Percentiles rank a stretch among this genome's conserved stretches.
Evolutionary conservation across 768 basidiomycete genomes (phyloP).

Genomic region (Mycena olivaceomarginata): DNA sequence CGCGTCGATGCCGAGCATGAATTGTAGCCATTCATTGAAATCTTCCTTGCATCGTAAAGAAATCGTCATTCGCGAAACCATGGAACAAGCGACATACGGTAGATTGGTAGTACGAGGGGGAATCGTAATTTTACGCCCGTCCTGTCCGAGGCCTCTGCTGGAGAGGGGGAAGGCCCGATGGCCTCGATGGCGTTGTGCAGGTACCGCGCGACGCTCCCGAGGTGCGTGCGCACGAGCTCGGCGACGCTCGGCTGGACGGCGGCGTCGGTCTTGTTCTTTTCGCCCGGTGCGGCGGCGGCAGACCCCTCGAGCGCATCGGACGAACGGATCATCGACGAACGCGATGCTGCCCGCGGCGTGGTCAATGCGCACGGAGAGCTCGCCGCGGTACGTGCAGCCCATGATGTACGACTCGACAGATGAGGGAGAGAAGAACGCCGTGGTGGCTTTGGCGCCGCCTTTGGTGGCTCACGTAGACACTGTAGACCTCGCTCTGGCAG

Average conservation of each 20-base stretch:
- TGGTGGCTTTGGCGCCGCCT: background rate
- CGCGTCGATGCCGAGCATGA: constrained; percentile 53
- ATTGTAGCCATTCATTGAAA: constrained; percentile 32
- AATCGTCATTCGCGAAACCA: constrained; percentile 70
- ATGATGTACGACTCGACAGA: constrained; percentile 95
- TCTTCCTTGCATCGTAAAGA: background rate
- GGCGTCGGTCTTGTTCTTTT: constrained; percentile 50
- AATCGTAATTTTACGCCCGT: too few relatives aligned
- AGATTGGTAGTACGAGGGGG: too few relatives aligned
- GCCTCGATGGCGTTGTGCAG: constrained; percentile 82
- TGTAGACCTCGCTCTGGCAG: constrained; percentile 88
- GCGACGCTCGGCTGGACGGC: constrained; percentile 83
- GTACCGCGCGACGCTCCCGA: constrained; percentile 84
- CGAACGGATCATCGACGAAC: constrained; percentile 89
- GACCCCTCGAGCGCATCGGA: constrained; percentile 76
- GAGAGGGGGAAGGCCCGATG: constrained; percentile 67
- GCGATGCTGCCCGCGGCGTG: constrained; percentile 92
- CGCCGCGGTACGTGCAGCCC: constrained; percentile 91
- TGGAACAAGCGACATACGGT: too few relatives aligned
- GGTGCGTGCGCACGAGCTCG: constrained; percentile 85
- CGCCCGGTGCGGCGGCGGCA: constrained; percentile 55
- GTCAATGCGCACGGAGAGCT: constrained; percentile 91
- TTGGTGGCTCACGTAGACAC: constrained; percentile 89
- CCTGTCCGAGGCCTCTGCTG: constrained; percentile 27
- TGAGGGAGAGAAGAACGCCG: constrained; percentile 74